Base-by-base conservation (phyloP, 2,329 filamentous ascomycete species). In the Nectriaceae sp. region DNA sequence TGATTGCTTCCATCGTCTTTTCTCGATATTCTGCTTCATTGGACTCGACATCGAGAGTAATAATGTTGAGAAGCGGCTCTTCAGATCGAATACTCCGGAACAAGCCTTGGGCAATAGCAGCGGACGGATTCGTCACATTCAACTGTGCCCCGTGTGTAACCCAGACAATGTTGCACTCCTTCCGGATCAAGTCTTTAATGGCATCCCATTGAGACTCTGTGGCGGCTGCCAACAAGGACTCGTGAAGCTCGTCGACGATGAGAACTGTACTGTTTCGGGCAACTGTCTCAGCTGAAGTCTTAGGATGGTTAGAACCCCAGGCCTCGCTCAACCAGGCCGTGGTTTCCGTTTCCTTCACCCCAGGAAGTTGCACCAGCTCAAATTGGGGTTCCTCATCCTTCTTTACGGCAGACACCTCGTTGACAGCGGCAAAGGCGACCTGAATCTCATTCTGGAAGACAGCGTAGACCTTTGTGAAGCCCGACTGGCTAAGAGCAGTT, bases 71-170 rank as follows among this genome's bases (percentile, higher is more conserved):
- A 11, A 44, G 29, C n/a, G 49, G 45, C n/a, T 48, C 45, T 21
- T 49, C 45, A 3, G 40, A 37, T 2, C 49, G 45, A 13, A 49
- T 38, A 6, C 21, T 40, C 16, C 49, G 41, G 49, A 52, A 52
- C 8, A 52, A n/a, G 20, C 49, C 49, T 18, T 52, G 49, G 15
- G 41, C 41, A 5, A 45, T 22, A 3, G 49, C 33, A 24, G 24
- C 18, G 11, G 41, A 19, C 4, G 49, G 49, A 11, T 44, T 33
- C n/a, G 42, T 49, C 18, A 49, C 45, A 19, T 13, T 21, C 33
- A 44, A 37, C 15, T 52, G 49, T 13, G 49, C 40, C n/a, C 49
- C 49, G 20, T 44, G 33, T 15, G 49, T 52, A 3, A 52, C 46
- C 49, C 49, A 52, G 6, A 52, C 45, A 16, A 52, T 21, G 39